Conservation (phyloP, 257 asterid genomes). For the Solanum okadae region DNA sequence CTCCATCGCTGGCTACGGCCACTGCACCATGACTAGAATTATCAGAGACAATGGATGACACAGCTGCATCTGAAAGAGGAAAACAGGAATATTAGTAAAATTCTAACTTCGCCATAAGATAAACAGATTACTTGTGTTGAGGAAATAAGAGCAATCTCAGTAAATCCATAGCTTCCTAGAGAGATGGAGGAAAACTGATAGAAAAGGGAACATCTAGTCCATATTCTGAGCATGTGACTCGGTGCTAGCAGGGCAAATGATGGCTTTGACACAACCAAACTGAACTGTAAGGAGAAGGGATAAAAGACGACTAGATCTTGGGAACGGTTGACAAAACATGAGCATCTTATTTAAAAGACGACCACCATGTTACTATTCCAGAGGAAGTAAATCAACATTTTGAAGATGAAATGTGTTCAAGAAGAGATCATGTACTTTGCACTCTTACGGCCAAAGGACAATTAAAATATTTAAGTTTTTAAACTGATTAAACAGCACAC, state of each 20-base stretch:
- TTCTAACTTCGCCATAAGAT: background rate
- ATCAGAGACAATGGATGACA: constrained; percentile 51
- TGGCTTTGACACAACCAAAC: no score
- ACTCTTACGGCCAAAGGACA: no score
- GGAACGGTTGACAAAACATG: no score
- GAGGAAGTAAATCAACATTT: no score
- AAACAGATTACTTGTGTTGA: background rate
- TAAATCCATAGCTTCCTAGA: background rate
- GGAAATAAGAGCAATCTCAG: background rate
- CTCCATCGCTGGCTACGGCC: constrained; percentile 58
- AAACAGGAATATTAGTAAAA: background rate
- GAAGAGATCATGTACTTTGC: no score
- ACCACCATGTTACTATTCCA: no score
- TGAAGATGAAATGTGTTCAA: no score
- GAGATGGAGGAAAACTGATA: background rate
- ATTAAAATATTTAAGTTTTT: no score
- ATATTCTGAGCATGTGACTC: background rate
- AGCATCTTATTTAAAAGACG: no score
- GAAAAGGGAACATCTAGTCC: background rate
- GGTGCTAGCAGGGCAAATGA: background rate
- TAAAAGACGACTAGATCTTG: no score
- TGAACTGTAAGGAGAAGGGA: no score
- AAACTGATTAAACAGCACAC: no score
- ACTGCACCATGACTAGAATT: constrained; percentile 46
- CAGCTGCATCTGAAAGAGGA: constrained; percentile 37